Percentiles rank a stretch among this genome's conserved stretches.
Conservation (phyloP, 495 filamentous ascomycete genomes). For the Delitschia confertaspora region DNA sequence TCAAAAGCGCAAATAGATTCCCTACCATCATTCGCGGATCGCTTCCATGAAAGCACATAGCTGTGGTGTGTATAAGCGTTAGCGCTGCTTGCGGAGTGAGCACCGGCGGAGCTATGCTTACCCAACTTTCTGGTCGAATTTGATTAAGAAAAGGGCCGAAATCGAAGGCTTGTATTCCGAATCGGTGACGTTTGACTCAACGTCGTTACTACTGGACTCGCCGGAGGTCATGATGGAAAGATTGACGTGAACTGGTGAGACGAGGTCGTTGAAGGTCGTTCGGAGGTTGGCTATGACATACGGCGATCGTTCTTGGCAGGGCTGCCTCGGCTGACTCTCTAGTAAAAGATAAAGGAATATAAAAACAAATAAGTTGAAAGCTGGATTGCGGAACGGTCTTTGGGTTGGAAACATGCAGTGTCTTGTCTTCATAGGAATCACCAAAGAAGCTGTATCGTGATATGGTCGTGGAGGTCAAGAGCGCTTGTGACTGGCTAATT, state of each 20-base stretch:
- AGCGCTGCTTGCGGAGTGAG: not conserved
- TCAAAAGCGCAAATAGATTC: conserved; percentile 11
- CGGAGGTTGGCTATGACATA: not conserved
- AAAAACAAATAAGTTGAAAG: no score
- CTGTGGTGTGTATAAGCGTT: conserved; percentile 30
- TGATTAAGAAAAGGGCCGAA: conserved; percentile 33
- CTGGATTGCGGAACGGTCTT: no score
- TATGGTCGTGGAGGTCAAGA: no score
- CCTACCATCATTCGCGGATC: conserved; percentile 51
- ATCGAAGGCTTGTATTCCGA: conserved; percentile 25
- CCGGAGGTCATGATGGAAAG: not conserved
- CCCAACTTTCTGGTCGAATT: conserved; percentile 38
- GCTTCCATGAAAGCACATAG: conserved; percentile 82
- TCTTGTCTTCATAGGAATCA: no score
- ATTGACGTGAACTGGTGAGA: no score
- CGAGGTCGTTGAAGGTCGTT: conserved; percentile 2
- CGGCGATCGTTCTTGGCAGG: no score
- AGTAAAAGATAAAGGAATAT: no score
- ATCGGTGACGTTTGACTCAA: conserved; percentile 16
- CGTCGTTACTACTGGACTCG: conserved; percentile 11
- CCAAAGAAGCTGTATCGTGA: no score
- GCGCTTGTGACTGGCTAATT: no score
- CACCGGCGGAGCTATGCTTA: conserved; percentile 16
- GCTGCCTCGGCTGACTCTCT: no score
- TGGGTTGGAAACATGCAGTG: no score